These are phyloP conservation scores for Rhizopogon salebrosus DNA, from an alignment of 768 basidiomycete genomes.

Conservation along the genomic window DNA sequence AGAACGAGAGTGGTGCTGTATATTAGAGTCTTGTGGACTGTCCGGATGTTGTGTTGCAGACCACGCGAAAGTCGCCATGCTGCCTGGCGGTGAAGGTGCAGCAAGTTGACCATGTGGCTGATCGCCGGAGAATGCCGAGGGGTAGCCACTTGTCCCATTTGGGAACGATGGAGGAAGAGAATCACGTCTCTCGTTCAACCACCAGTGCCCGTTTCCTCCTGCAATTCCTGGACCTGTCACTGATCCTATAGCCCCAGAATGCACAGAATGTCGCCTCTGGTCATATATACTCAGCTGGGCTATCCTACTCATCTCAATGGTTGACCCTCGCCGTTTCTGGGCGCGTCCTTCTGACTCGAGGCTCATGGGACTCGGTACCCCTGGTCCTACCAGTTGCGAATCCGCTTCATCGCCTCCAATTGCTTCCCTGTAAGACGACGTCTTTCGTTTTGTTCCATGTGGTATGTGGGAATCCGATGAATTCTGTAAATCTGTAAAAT, in stretches of 20 bases:
- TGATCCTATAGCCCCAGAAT: slow-evolving; percentile 45
- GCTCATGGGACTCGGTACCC: slow-evolving; percentile 55
- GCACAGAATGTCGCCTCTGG: slow-evolving; percentile 74
- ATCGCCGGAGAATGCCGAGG: slow-evolving; percentile 57
- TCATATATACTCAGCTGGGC: slow-evolving; percentile 65
- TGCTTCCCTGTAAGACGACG: slow-evolving; percentile 60
- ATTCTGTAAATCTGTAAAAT: slow-evolving; percentile 15
- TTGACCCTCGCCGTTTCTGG: slow-evolving; percentile 79
- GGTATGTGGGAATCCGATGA: slow-evolving; percentile 37
- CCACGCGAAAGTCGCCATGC: slow-evolving; percentile 73
- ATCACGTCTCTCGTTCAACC: slow-evolving; percentile 67
- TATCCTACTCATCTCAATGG: slow-evolving; percentile 73
- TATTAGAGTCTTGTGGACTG: slow-evolving; percentile 41
- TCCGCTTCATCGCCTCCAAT: slow-evolving; percentile 61
- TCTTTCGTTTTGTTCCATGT: slow-evolving; percentile 79
- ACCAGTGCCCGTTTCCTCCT: slow-evolving; percentile 40
- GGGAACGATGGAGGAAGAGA: slow-evolving; percentile 68
- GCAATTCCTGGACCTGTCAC: slow-evolving; percentile 18
- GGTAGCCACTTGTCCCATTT: slow-evolving; percentile 41
- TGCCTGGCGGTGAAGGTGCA: slow-evolving; percentile 50
- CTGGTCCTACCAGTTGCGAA: slow-evolving; percentile 62
- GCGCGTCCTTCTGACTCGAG: slow-evolving; percentile 62
- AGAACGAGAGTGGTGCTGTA: slow-evolving; percentile 35
- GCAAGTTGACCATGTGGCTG: slow-evolving; percentile 61
- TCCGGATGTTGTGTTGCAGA: slow-evolving; percentile 44